These are phyloP conservation scores for Plantago lanceolata DNA, from an alignment of 305 asterid genomes.

Conservation along the genomic window DNA sequence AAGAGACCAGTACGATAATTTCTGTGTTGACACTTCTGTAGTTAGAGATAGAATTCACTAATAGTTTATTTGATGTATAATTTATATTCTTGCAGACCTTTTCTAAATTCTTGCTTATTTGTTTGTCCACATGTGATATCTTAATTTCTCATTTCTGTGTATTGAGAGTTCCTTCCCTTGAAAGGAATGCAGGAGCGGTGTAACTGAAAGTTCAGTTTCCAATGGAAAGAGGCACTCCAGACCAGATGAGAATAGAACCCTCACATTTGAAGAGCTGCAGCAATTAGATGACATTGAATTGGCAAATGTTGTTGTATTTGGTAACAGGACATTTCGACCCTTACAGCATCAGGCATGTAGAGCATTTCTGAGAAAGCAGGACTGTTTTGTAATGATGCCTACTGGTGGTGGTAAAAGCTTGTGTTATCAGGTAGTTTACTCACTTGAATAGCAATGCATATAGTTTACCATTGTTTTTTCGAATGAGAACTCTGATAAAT, in stretches of 20 bases:
- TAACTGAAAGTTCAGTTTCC: slow-evolving; percentile 43
- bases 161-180: slow-evolving; percentile 27
- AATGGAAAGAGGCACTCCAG: slow-evolving; percentile 27
- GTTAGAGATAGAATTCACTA: slow-evolving; percentile 3
- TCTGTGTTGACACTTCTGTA: not conserved
- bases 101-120: not conserved
- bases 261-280: slow-evolving; percentile 67
- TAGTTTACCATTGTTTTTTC: slow-evolving; percentile 13
- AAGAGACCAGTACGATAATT: too few relatives aligned
- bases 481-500: slow-evolving; percentile 22
- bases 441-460: slow-evolving; percentile 11
- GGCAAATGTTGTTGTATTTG: slow-evolving; percentile 91
- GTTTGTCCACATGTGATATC: not conserved
- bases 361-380: slow-evolving; percentile 57
- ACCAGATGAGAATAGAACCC: slow-evolving; percentile 34
- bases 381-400: slow-evolving; percentile 91
- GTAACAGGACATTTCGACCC: slow-evolving; percentile 69
- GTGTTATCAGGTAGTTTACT: slow-evolving; percentile 80
- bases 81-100: not conserved
- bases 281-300: slow-evolving; percentile 67
- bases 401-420: slow-evolving; percentile 99
- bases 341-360: slow-evolving; percentile 78
- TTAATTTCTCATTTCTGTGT: slow-evolving; percentile 14
- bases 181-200: slow-evolving; percentile 46
- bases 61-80: not conserved